A percentile compares a stretch with the other conserved stretches of the same genome.
Evolutionary conservation across 345 rosid genomes (phyloP).

Genomic region (Gynandropsis gynandra): DNA sequence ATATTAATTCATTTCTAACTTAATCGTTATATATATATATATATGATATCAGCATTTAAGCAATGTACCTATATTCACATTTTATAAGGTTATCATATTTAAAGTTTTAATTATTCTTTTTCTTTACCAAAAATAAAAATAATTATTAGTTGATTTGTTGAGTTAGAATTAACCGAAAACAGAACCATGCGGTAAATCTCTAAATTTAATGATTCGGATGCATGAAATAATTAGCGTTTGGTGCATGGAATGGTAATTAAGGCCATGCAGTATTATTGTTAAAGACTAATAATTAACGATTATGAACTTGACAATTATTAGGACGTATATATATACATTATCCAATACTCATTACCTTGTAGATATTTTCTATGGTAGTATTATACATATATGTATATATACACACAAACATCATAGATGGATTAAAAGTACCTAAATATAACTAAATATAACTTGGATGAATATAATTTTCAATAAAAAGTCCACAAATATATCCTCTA

Average conservation of each 20-base stretch:
- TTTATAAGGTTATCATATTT: neutral
- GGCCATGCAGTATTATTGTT: constrained; percentile 20
- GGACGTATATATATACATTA: constrained; percentile 1
- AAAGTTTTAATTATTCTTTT: neutral
- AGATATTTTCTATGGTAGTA: neutral
- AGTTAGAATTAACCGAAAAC: constrained; percentile 13
- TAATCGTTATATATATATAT: no score
- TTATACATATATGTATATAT: no score
- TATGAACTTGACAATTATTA: constrained; percentile 4
- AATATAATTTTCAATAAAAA: no score
- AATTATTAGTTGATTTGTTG: constrained; percentile 19
- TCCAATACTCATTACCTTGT: neutral
- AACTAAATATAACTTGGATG: no score
- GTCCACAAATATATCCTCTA: no score
- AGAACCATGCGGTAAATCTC: constrained; percentile 15
- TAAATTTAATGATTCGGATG: constrained; percentile 3
- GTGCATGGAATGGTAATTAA: constrained; percentile 14
- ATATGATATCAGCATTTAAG: no score
- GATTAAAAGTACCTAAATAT: no score
- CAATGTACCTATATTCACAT: no score
- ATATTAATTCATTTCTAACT: no score
- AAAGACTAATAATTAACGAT: neutral
- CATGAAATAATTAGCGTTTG: constrained; percentile 16
- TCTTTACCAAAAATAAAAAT: no score
- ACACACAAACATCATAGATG: no score